These are phyloP conservation scores for Phlegmacium glaucopus DNA, from an alignment of 768 basidiomycete genomes.

Conservation along the genomic window DNA sequence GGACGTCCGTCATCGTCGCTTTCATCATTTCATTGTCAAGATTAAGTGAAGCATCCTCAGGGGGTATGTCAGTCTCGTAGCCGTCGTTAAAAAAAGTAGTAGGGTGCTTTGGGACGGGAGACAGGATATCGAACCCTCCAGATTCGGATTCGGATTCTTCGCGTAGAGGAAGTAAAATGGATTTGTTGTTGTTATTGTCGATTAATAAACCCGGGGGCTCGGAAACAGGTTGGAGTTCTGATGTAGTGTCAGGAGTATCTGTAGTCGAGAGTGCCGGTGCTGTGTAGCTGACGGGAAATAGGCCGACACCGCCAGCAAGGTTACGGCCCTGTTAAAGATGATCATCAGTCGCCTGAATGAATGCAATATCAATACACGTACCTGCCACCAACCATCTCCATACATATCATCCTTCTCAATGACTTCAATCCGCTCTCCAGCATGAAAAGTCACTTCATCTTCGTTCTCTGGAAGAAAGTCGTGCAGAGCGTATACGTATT, in stretches of 20 bases:
- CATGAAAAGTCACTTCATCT: slow-evolving; percentile 85
- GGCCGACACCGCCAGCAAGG: slow-evolving; percentile 72
- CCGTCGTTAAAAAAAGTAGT: slow-evolving; percentile 23
- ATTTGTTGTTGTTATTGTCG: slow-evolving; percentile 9
- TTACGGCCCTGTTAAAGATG: slow-evolving; percentile 69
- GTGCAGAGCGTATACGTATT: slow-evolving; percentile 86
- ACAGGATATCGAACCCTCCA: slow-evolving; percentile 21
- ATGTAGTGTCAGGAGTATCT: slow-evolving; percentile 11
- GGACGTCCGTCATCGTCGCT: slow-evolving; percentile 87
- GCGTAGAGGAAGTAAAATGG: slow-evolving; percentile 38
- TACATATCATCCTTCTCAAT: slow-evolving; percentile 92
- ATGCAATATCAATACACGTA: slow-evolving; percentile 13
- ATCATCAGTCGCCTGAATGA: background rate
- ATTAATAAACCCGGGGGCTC: slow-evolving; percentile 11
- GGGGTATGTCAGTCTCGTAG: slow-evolving; percentile 14
- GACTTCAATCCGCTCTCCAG: slow-evolving; percentile 86
- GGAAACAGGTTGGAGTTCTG: slow-evolving; percentile 8
- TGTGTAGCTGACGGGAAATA: slow-evolving; percentile 92
- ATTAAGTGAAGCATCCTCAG: slow-evolving; percentile 13
- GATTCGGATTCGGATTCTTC: slow-evolving; percentile 45
- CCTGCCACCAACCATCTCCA: slow-evolving; percentile 94
- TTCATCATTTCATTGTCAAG: slow-evolving; percentile 65
- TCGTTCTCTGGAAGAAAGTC: slow-evolving; percentile 90
- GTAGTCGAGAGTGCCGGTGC: slow-evolving; percentile 46
- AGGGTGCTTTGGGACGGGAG: slow-evolving; percentile 36